These are phyloP conservation scores for Trichoderma endophyticum DNA, from an alignment of 2,329 filamentous ascomycete genomes.

Conservation along the genomic window DNA sequence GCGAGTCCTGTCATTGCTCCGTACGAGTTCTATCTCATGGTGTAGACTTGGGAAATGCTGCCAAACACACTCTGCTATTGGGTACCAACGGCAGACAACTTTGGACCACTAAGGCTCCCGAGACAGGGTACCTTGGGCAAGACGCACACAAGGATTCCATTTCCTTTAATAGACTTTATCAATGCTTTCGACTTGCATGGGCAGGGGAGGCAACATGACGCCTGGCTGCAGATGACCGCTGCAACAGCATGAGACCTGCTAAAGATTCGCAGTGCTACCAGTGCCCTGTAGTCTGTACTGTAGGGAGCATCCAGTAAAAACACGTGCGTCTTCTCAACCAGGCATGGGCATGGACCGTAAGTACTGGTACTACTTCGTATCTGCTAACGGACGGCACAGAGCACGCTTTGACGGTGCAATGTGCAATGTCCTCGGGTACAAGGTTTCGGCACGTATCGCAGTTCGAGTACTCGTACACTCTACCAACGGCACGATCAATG, in stretches of 20 bases:
- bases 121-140: neutral
- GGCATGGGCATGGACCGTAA: neutral
- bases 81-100: conserved; percentile 10
- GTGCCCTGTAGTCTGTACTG: neutral
- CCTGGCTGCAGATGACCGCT: neutral
- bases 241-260: neutral
- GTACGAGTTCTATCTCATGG: too few species aligned
- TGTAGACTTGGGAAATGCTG: neutral
- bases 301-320: neutral
- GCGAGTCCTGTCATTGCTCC: neutral
- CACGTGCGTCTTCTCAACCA: neutral
- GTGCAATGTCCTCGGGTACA: neutral
- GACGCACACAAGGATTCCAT: neutral
- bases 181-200: neutral
- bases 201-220: neutral
- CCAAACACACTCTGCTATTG: conserved; percentile 2
- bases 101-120: neutral
- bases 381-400: neutral
- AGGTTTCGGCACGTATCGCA: neutral
- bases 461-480: neutral
- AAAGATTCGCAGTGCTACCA: neutral
- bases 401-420: neutral
- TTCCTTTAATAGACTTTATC: neutral
- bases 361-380: neutral
- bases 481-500: neutral